phyloP scores from a whole-genome alignment of 306 rosid species.

The barrel medic (Medicago truncatula) region DNA sequence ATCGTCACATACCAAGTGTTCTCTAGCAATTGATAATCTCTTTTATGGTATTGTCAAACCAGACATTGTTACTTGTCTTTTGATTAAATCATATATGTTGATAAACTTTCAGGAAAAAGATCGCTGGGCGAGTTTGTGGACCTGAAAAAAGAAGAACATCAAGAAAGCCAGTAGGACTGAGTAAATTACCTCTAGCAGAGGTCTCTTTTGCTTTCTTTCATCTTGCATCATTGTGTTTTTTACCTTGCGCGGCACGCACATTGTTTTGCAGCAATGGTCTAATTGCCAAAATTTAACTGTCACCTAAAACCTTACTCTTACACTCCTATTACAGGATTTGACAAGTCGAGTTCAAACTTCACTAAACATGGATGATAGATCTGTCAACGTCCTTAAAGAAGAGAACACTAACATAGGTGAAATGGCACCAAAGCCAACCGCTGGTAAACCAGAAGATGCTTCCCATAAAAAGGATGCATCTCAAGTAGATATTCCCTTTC shows the following conservation, averaged over 20 bases:
- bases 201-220: constrained; percentile 50
- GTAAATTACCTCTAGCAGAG: constrained; percentile 86
- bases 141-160: constrained; percentile 75
- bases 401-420: constrained; percentile 44
- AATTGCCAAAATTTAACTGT: constrained; percentile 22
- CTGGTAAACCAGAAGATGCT: constrained; percentile 68
- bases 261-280: constrained; percentile 3
- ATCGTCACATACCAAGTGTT: background rate
- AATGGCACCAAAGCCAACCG: constrained; percentile 59
- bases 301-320: constrained; percentile 34
- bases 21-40: background rate
- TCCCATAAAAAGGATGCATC: constrained; percentile 75
- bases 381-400: constrained; percentile 53
- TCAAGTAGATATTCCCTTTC: constrained; percentile 86
- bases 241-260: background rate
- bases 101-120: constrained; percentile 77
- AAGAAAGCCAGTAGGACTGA: constrained; percentile 73
- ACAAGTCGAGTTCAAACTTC: constrained; percentile 51
- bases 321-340: constrained; percentile 64
- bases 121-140: constrained; percentile 68
- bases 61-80: background rate
- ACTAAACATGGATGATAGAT: constrained; percentile 50
- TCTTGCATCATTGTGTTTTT: constrained; percentile 8
- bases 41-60: background rate
- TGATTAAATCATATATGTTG: constrained; percentile 31